A percentile compares a stretch with the other conserved stretches of the same genome.
phyloP scores from a whole-genome alignment of 805 yeast species.

The Pichia occidentalis region DNA sequence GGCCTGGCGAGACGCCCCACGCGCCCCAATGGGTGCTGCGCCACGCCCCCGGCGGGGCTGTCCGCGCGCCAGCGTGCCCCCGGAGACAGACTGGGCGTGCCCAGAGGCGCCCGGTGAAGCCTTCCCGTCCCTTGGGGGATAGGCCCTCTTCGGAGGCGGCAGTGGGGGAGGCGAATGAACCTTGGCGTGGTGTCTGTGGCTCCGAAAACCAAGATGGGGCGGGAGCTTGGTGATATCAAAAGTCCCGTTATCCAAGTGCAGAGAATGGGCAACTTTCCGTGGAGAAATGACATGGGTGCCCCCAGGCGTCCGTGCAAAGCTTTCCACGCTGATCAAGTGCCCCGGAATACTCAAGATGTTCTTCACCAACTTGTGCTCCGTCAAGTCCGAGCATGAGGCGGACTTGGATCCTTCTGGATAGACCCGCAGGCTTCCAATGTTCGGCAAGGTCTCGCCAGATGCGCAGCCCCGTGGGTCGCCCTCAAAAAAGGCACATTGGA shows the following conservation, averaged over 20 bases:
- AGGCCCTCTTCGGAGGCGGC: not conserved
- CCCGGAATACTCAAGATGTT: not conserved
- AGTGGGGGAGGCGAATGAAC: not conserved
- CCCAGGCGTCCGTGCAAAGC: not conserved
- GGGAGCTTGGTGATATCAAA: too few relatives aligned
- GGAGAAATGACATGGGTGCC: not conserved
- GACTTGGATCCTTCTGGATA: too few relatives aligned
- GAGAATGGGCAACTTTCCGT: not conserved
- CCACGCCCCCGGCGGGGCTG: too few relatives aligned
- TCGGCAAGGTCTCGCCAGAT: too few relatives aligned
- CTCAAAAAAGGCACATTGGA: constrained; percentile 15
- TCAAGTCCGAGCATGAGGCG: constrained; percentile 1
- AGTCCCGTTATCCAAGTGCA: constrained; percentile 1
- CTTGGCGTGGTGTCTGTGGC: not conserved
- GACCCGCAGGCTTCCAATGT: too few relatives aligned
- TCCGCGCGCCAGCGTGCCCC: too few relatives aligned
- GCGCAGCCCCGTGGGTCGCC: too few relatives aligned
- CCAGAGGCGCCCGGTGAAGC: too few relatives aligned
- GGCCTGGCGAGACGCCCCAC: not conserved
- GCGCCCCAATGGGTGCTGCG: not conserved
- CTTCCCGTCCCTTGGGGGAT: too few relatives aligned
- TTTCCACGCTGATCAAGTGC: not conserved
- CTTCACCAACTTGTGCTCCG: too few relatives aligned
- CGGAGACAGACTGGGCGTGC: too few relatives aligned
- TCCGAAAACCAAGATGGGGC: not conserved